Evolutionary conservation across 352 stramenopile species (phyloP), one percentile per base, ranked within the genome.

Genomic region (Hyaloperonospora brassicae): DNA sequence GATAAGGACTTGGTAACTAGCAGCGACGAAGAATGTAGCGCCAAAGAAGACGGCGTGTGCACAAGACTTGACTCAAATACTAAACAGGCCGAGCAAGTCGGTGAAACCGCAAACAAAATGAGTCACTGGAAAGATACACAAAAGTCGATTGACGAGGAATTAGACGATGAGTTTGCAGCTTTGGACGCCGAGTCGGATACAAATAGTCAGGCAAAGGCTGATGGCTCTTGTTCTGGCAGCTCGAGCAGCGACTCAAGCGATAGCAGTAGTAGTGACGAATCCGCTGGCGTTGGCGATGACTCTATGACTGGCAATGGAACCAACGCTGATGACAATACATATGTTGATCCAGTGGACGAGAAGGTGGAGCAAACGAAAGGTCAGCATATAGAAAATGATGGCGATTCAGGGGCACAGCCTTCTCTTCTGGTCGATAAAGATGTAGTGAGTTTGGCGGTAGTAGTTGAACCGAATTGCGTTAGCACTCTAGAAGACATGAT

Each of bases 91-190:
- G n/a, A 14, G 12, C 21, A 25, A 55, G 14, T 7, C 48, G 34
- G 12, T 44, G 24, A 21, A 41, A 13, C 13, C 22, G 12, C 35
- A 40, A 21, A 24, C 6, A 35, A 51, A 14, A 21, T 45, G 4
- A 8, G n/a, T 21, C 22, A 48, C 43, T 45, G 21, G 1, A 51
- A 55, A 13, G 47, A 12, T 12, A 43, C 53, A 1, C 34, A 41
- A 3, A 50, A 59, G 47, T 69, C 61, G 10, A 73, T 79, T 47
- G 70, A 70, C 14, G 66, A 70, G 17, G 66, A 66, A 30, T 53
- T 79, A 5, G 70, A 79, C 34, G 61, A 60, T 21, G 70, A 76
- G 27, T 61, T 79, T 24, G 66, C 63, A 41, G 63, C 56, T 12
- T 57, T 66, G 11, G 56, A 70, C 11, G 62, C 62, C 1, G 62